Evolutionary conservation across 495 filamentous ascomycete genomes (phyloP).

Genomic region (Aspergillus conjunctus): DNA sequence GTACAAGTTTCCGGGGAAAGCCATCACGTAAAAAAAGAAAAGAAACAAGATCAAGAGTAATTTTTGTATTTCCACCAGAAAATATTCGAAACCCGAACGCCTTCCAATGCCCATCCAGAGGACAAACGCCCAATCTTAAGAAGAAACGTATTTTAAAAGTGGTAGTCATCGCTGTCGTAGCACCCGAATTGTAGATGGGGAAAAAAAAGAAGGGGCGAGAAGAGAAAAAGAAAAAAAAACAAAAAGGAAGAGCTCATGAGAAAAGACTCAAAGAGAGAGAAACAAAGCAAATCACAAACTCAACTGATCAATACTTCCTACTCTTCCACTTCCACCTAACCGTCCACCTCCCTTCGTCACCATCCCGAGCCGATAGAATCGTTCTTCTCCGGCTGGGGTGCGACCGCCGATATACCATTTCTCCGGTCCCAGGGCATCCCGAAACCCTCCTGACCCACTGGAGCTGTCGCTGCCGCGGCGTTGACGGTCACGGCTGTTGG

Average conservation of each 20-base stretch:
- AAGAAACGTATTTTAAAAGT: not conserved
- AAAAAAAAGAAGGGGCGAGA: constrained; percentile 5
- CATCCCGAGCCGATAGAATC: constrained; percentile 75
- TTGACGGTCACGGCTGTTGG: constrained; percentile 39
- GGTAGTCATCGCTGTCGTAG: constrained; percentile 4
- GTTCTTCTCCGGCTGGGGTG: constrained; percentile 83
- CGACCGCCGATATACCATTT: constrained; percentile 89
- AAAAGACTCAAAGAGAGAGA: constrained; percentile 11
- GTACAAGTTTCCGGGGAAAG: constrained; percentile 1
- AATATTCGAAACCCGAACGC: not conserved
- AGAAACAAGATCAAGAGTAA: not conserved
- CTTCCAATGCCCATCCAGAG: constrained; percentile 3
- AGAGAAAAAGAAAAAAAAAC: constrained; percentile 4
- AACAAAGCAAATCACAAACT: constrained; percentile 50
- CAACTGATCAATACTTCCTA: constrained; percentile 63
- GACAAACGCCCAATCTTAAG: constrained; percentile 6
- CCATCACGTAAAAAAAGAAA: not conserved
- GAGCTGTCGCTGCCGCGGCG: constrained; percentile 73
- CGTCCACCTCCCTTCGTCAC: constrained; percentile 54
- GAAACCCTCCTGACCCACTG: constrained; percentile 73
- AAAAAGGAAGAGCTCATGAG: not conserved
- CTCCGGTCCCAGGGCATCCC: constrained; percentile 74
- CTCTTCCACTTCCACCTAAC: constrained; percentile 57
- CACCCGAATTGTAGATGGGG: constrained; percentile 4
- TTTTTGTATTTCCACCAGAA: not conserved